phyloP scores from a whole-genome alignment of 2,329 filamentous ascomycete species.

The Xylaria sp. region DNA sequence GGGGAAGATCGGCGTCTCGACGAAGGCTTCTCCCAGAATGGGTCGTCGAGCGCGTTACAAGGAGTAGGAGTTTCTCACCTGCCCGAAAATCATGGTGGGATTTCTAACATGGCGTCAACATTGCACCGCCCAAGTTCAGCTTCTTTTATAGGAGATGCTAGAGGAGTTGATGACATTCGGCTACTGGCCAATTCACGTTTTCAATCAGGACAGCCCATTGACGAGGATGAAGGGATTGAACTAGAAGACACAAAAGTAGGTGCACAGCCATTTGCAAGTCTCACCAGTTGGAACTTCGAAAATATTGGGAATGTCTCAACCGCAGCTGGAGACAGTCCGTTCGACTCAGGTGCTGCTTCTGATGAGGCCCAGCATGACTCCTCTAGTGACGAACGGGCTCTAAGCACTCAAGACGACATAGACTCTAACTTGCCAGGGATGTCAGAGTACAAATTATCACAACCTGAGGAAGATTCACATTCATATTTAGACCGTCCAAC shows the following conservation, averaged over 20 bases:
- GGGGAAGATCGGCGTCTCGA: constrained; percentile 89
- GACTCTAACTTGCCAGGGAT: constrained; percentile 38
- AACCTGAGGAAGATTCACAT: constrained; percentile 27
- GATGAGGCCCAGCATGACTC: constrained; percentile 47
- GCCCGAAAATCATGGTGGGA: constrained; percentile 65
- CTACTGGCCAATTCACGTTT: constrained; percentile 38
- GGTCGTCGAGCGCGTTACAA: constrained; percentile 86
- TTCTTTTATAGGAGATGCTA: constrained; percentile 17
- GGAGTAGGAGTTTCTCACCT: constrained; percentile 77
- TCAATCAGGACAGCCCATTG: constrained; percentile 48
- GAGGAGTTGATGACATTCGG: constrained; percentile 32
- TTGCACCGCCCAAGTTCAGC: neutral
- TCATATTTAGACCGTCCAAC: constrained; percentile 31
- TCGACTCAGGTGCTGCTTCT: constrained; percentile 41
- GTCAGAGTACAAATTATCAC: constrained; percentile 38
- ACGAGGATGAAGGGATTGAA: constrained; percentile 55
- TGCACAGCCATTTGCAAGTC: constrained; percentile 35
- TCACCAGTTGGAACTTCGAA: constrained; percentile 54
- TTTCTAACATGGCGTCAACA: constrained; percentile 34
- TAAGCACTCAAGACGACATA: constrained; percentile 38
- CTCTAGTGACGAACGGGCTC: constrained; percentile 42
- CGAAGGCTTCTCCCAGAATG: constrained; percentile 82
- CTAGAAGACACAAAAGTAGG: constrained; percentile 41
- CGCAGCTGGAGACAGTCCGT: constrained; percentile 39
- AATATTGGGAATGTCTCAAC: constrained; percentile 45